Base-by-base conservation (phyloP, 2,329 filamentous ascomycete genomes). In the Meredithiella fracta region DNA sequence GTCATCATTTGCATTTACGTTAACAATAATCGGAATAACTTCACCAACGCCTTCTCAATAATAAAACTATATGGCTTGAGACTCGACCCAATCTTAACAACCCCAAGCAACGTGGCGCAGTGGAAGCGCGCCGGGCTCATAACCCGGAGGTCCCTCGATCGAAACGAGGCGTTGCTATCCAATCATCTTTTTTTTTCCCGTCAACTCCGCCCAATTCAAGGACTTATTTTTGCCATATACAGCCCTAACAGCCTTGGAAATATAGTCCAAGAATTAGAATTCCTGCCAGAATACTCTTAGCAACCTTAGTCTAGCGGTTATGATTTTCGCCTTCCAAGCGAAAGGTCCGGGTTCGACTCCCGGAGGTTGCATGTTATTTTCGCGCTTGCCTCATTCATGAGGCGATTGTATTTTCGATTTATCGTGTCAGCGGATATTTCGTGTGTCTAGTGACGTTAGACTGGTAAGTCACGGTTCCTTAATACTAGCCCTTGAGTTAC, bases 51-150 rank as follows among this genome's bases (percentile, higher is more conserved):
- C n/a, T n/a, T n/a, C n/a, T n/a, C n/a, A n/a, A n/a, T n/a, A n/a
- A n/a, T n/a, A n/a, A n/a, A n/a, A 5, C 29, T 34, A 34, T 34
- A 34, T 5, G 5, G 11, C 29, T n/a, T 20, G 17, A 47, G 11
- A 47, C 14, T 2, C 23, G 4, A 14, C 29, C 11, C 5, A 34
- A 22, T 49, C 4, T 23, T 15, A 49, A 20, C 5, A 53, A 20
- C 49, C 9, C 25, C 29, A n/a, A 56, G 56, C 56, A 58, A 58
- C 56, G 53, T 55, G 53, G 57, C 57, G 57, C 57, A 58, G 57
- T 58, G 57, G 57, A 58, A 58, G 57, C 57, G 57, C 53, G 57
- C 57, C 57, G 53, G 57, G 57, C 57, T 58, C 56, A 58, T 58
- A 58, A 55, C 57, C 57, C 57, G 53, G 57, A 58, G 57, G 53